phyloP scores from a whole-genome alignment of 768 basidiomycete species.

The Trametes villosa region DNA sequence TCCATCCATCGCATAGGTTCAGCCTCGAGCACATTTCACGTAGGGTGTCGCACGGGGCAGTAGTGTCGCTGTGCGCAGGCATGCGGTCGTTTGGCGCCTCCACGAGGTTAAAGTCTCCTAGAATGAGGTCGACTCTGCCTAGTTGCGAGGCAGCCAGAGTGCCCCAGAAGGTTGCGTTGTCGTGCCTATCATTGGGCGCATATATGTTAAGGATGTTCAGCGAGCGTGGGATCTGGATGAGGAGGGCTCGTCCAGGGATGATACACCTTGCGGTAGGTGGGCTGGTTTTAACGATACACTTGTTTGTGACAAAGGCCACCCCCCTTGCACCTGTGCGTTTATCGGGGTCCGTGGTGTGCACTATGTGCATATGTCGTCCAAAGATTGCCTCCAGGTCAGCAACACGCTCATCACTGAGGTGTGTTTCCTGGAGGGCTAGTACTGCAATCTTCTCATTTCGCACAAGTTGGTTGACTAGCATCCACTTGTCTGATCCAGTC shows the following conservation, averaged over 20 bases:
- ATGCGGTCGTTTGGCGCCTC: no score
- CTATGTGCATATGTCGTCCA: neutral
- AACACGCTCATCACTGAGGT: neutral
- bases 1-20: no score
- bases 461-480: neutral
- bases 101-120: no score
- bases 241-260: neutral
- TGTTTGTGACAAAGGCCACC: neutral
- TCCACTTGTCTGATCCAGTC: no score
- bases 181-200: neutral
- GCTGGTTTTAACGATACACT: neutral
- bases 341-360: neutral
- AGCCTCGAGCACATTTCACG: no score
- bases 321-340: neutral
- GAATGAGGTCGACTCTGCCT: neutral
- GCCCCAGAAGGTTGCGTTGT: neutral
- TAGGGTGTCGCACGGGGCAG: no score
- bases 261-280: neutral
- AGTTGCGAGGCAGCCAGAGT: neutral
- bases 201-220: neutral
- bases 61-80: no score
- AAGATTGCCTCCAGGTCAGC: neutral
- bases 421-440: neutral
- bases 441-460: neutral
- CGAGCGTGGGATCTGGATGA: neutral